phyloP scores from a whole-genome alignment of 352 stramenopile genomes.

The Phytophthora nicotianae region DNA sequence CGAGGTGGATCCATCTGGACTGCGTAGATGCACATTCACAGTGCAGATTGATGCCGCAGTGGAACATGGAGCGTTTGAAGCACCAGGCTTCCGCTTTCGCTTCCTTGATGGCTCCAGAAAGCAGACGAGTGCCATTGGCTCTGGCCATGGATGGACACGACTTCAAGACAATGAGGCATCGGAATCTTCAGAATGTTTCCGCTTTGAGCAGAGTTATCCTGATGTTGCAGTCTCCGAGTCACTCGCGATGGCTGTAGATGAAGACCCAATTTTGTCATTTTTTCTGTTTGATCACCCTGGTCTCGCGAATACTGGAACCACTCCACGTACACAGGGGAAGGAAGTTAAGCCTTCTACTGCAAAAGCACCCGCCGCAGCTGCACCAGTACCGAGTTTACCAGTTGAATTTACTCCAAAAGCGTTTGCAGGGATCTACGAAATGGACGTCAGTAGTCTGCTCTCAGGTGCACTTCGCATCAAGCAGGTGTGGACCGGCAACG shows the following conservation, averaged over 20 bases:
- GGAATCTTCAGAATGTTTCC: conserved; percentile 18
- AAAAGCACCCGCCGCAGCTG: conserved; percentile 10
- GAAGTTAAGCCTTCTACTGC: conserved; percentile 36
- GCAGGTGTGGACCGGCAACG: conserved; percentile 41
- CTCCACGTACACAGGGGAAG: conserved; percentile 26
- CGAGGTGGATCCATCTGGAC: conserved; percentile 7
- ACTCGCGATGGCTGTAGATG: conserved; percentile 50
- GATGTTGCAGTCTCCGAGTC: conserved; percentile 57
- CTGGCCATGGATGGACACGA: conserved; percentile 37
- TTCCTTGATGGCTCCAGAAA: conserved; percentile 73
- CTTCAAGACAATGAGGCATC: conserved; percentile 12
- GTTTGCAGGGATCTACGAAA: conserved; percentile 59
- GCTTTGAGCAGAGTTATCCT: conserved; percentile 53
- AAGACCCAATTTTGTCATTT: conserved; percentile 67
- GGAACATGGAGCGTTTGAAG: conserved; percentile 44
- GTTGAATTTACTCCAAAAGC: conserved; percentile 30
- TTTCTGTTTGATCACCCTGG: conserved; percentile 62
- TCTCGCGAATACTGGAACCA: conserved; percentile 21
- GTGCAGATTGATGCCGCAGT: conserved; percentile 64
- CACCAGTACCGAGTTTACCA: conserved; percentile 4
- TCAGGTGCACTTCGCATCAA: conserved; percentile 44
- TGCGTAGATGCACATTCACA: conserved; percentile 62
- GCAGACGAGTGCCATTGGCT: conserved; percentile 48
- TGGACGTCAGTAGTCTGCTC: conserved; percentile 67
- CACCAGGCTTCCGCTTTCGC: conserved; percentile 67